Percentiles rank a stretch among this genome's conserved stretches.
Conservation (phyloP, 352 stramenopile species). For the Pythium brachiatum region DNA sequence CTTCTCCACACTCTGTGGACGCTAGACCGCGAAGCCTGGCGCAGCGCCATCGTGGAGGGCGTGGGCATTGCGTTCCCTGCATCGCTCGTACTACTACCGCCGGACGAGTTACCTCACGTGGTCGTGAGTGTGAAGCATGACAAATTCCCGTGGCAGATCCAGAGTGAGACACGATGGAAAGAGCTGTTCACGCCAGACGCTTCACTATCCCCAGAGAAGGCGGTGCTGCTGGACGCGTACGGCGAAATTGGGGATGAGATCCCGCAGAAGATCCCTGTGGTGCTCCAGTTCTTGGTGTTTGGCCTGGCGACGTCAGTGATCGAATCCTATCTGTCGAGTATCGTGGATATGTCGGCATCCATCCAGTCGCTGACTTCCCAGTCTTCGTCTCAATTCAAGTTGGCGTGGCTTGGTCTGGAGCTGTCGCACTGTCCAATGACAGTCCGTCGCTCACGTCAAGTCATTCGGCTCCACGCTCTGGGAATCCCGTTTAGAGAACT, state of each 20-base stretch:
- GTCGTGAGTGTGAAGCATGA: constrained; percentile 19
- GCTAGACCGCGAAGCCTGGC: constrained; percentile 12
- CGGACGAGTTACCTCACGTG: background rate
- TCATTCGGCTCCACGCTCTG: constrained; percentile 10
- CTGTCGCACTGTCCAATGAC: constrained; percentile 17
- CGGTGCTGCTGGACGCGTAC: background rate
- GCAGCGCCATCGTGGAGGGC: background rate
- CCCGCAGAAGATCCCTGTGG: background rate
- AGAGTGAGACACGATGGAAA: constrained; percentile 4
- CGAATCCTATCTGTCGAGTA: constrained; percentile 8
- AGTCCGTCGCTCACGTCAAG: constrained; percentile 2
- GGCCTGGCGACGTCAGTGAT: constrained; percentile 10
- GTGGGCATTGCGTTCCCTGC: background rate
- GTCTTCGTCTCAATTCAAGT: background rate
- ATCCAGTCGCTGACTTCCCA: background rate
- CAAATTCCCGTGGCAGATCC: constrained; percentile 18
- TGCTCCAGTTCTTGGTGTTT: constrained; percentile 19
- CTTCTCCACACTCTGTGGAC: constrained; percentile 18
- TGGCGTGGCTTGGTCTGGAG: constrained; percentile 9
- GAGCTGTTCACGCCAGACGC: constrained; percentile 1
- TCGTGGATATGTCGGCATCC: constrained; percentile 6
- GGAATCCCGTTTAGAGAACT: constrained; percentile 9
- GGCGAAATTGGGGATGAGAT: background rate
- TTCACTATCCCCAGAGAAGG: background rate
- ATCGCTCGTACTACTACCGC: background rate